phyloP scores from a whole-genome alignment of 1,284 basidiomycete species.

The Ceratobasidium sp. region DNA sequence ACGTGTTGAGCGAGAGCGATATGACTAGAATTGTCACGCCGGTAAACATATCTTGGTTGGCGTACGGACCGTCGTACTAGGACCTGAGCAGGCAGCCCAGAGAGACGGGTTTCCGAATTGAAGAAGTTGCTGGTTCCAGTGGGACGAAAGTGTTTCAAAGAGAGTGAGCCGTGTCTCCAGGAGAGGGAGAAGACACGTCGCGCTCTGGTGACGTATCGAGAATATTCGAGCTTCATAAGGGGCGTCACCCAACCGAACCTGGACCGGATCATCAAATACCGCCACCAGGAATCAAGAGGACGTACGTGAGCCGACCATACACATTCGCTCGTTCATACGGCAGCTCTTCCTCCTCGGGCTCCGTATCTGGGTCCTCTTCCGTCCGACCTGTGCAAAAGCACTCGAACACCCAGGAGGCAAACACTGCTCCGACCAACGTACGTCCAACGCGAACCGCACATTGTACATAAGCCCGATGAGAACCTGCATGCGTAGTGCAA shows the following conservation, averaged over 20 bases:
- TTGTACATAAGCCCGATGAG: slow-evolving; percentile 53
- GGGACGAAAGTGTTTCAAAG: slow-evolving; percentile 66
- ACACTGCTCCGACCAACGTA: slow-evolving; percentile 62
- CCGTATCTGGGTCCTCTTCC: slow-evolving; percentile 24
- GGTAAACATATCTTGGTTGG: too few relatives aligned
- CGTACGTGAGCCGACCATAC: slow-evolving; percentile 61
- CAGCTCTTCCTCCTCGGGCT: slow-evolving; percentile 63
- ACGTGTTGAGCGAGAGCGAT: slow-evolving; percentile 82
- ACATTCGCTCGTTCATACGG: slow-evolving; percentile 86
- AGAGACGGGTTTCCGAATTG: slow-evolving; percentile 66
- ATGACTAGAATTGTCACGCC: slow-evolving; percentile 93
- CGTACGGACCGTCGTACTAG: too few relatives aligned
- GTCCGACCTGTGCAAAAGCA: slow-evolving; percentile 73
- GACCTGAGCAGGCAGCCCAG: slow-evolving; percentile 77
- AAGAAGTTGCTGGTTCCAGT: slow-evolving; percentile 56
- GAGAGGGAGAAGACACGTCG: slow-evolving; percentile 75
- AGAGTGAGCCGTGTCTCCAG: slow-evolving; percentile 80
- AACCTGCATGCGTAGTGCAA: slow-evolving; percentile 71
- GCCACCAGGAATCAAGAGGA: slow-evolving; percentile 20
- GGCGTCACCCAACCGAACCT: slow-evolving; percentile 81
- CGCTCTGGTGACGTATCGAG: slow-evolving; percentile 75
- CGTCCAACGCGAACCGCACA: slow-evolving; percentile 62
- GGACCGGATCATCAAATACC: too few relatives aligned
- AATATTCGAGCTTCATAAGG: slow-evolving; percentile 65
- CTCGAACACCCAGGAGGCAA: slow-evolving; percentile 74